Evolutionary conservation across 2,329 filamentous ascomycete genomes (phyloP).

Genomic region (Cercospora zeina): DNA sequence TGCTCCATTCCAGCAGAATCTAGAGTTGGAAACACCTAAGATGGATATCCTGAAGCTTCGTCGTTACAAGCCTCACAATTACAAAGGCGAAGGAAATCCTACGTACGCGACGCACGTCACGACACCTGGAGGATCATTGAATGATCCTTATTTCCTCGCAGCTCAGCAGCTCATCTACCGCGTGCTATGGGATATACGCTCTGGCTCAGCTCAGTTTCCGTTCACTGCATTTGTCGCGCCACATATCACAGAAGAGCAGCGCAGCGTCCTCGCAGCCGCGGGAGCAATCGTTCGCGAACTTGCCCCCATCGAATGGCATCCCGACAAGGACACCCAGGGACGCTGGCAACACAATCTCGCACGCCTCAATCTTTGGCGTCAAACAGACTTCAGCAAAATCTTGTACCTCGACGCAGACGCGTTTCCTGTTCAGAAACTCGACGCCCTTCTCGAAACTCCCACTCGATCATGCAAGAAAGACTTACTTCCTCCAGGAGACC

Average conservation of each 20-base stretch:
- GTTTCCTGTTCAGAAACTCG: constrained; percentile 30
- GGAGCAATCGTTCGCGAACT: constrained; percentile 29
- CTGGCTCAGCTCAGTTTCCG: constrained; percentile 25
- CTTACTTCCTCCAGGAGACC: constrained; percentile 29
- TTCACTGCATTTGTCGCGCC: constrained; percentile 30
- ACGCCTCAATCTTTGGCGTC: constrained; percentile 90
- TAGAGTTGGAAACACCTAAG: constrained; percentile 17
- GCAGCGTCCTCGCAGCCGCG: constrained; percentile 25
- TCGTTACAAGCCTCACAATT: constrained; percentile 28
- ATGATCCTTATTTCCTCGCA: constrained; percentile 30
- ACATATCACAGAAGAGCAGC: constrained; percentile 27
- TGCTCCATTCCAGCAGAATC: constrained; percentile 7
- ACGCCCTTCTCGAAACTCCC: constrained; percentile 25
- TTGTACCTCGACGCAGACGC: constrained; percentile 88
- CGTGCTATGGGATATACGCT: constrained; percentile 28
- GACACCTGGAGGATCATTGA: constrained; percentile 24
- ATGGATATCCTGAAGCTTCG: constrained; percentile 18
- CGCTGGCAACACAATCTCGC: constrained; percentile 60
- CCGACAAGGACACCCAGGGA: constrained; percentile 18
- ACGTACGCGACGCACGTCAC: constrained; percentile 28
- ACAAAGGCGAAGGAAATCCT: constrained; percentile 23
- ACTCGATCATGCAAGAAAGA: constrained; percentile 20
- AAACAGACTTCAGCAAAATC: constrained; percentile 82
- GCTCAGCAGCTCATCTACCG: constrained; percentile 29
- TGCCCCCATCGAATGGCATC: constrained; percentile 26